phyloP scores from a whole-genome alignment of 1,284 basidiomycete genomes.

The Kwoniella shivajii region DNA sequence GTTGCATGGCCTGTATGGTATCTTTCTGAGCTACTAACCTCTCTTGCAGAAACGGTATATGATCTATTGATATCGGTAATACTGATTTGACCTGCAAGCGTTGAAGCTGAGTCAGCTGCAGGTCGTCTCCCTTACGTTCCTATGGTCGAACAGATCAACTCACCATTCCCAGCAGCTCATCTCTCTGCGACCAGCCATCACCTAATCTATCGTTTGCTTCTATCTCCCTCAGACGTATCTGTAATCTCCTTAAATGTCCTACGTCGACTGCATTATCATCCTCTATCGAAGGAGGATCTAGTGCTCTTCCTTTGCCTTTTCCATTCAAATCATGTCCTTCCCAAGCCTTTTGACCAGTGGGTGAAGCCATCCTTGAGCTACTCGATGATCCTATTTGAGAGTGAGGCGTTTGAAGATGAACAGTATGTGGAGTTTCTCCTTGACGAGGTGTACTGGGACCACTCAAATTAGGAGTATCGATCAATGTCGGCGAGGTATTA shows the following conservation, averaged over 20 bases:
- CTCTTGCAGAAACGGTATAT: conserved; percentile 37
- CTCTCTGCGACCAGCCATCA: conserved; percentile 14
- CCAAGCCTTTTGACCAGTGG: neutral
- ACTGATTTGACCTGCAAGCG: conserved; percentile 35
- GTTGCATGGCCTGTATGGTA: conserved; percentile 45
- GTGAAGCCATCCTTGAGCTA: neutral
- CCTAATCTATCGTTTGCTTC: neutral
- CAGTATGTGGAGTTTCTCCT: conserved; percentile 27
- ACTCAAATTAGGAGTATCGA: conserved; percentile 30
- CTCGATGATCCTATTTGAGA: conserved; percentile 7
- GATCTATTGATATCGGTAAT: conserved; percentile 24
- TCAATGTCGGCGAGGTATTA: conserved; percentile 4
- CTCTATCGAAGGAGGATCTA: conserved; percentile 1
- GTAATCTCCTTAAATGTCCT: conserved; percentile 21
- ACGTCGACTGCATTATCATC: conserved; percentile 16
- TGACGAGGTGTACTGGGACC: conserved; percentile 31
- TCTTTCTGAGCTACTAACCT: conserved; percentile 43
- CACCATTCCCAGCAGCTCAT: conserved; percentile 37
- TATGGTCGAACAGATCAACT: conserved; percentile 1
- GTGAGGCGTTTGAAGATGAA: conserved; percentile 26
- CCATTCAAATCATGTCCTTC: conserved; percentile 2
- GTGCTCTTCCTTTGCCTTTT: conserved; percentile 14
- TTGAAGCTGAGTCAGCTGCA: neutral
- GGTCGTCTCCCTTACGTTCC: neutral
- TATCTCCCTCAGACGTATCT: conserved; percentile 15